A percentile compares a stretch with the other conserved stretches of the same genome.
phyloP scores from a whole-genome alignment of 306 rosid species.

The Rosa rugosa region DNA sequence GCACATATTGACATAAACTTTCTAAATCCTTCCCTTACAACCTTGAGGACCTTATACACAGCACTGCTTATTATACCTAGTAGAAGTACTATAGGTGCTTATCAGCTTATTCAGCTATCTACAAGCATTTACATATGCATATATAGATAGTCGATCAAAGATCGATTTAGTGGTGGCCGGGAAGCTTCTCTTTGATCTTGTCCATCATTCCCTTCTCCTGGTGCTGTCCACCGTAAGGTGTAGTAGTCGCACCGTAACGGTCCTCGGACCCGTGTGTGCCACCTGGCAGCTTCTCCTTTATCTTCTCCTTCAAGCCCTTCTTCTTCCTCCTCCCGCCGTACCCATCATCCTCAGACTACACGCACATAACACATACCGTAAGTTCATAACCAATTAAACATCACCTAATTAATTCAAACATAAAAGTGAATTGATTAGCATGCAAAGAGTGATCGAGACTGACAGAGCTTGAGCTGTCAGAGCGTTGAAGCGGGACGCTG shows the following conservation, averaged over 20 bases:
- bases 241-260: background rate
- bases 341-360: background rate
- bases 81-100: background rate
- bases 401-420: background rate
- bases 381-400: background rate
- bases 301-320: background rate
- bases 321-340: conserved; percentile 5
- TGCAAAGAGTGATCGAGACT: background rate
- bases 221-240: background rate
- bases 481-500: background rate
- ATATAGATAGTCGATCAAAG: background rate
- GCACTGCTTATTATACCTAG: background rate
- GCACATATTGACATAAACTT: background rate
- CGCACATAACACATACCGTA: background rate
- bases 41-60: background rate
- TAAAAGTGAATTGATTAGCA: background rate
- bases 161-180: conserved; percentile 18
- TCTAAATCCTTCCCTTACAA: background rate
- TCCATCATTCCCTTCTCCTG: conserved; percentile 46
- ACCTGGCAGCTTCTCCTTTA: conserved; percentile 17
- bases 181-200: conserved; percentile 50
- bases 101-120: background rate
- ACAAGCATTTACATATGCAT: background rate
- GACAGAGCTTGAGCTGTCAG: background rate
- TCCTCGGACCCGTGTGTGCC: background rate